These are phyloP conservation scores for Lasiodiplodia hormozganensis DNA, from an alignment of 2,329 filamentous ascomycete genomes.

Conservation along the genomic window DNA sequence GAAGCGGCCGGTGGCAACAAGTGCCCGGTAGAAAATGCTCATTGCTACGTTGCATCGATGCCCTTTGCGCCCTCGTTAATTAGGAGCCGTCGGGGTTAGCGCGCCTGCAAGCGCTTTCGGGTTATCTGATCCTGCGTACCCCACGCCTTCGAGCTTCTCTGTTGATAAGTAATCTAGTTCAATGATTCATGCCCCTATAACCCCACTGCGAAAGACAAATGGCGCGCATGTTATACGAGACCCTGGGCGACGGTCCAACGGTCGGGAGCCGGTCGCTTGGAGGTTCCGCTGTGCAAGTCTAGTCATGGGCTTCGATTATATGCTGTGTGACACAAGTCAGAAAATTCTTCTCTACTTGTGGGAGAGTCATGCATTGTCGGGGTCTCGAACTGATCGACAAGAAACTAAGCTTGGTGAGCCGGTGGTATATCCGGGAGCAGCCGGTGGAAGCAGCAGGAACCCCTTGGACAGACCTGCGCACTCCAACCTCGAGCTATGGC, in stretches of 20 bases:
- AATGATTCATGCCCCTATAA: not conserved
- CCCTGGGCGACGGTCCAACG: not conserved
- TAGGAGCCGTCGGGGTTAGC: not conserved
- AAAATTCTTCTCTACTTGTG: not conserved
- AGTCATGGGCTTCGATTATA: not conserved
- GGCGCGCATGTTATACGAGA: not conserved
- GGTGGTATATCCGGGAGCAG: not conserved
- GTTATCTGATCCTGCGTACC: not conserved
- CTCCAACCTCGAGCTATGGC: not conserved
- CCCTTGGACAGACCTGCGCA: not conserved
- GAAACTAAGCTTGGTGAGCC: not conserved
- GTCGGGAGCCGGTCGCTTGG: not conserved
- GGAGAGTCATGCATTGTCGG: not conserved
- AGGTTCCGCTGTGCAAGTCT: not conserved
- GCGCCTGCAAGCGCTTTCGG: not conserved
- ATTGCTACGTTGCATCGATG: not conserved
- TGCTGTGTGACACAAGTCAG: not conserved
- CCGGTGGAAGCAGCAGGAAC: not conserved
- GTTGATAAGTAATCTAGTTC: not conserved
- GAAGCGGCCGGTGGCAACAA: not conserved
- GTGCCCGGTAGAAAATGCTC: not conserved
- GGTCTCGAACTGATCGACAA: constrained; percentile 15
- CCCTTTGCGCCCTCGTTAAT: too few relatives aligned
- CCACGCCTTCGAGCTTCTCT: not conserved
- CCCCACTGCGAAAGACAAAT: not conserved